Evolutionary conservation across 1,284 basidiomycete genomes (phyloP), one percentile per base, ranked within the genome.

Genomic region (Pholiota adiposa): DNA sequence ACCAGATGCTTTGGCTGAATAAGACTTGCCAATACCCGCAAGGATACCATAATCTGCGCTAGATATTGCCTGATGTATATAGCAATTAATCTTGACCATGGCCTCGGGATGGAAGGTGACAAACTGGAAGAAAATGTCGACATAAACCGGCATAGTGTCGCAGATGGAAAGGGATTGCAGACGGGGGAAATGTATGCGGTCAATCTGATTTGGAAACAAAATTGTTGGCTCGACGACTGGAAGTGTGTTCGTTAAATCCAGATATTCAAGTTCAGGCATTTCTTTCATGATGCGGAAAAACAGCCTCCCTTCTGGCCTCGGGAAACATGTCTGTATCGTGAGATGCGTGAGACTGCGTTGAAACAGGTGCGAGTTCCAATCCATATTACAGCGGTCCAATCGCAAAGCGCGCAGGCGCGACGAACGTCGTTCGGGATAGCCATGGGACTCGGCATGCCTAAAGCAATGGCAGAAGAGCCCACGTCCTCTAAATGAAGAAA

Each of bases 201-300:
- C n/a, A 33, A 55, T 36, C 21, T 55, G 43, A 23, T 19, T 21
- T 14, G 18, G 40, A 40, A 16, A 33, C 18, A 19, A 8, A 18
- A n/a, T 41, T 18, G 36, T 11, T 18, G n/a, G 9, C 21, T 31
- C 11, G 40, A 8, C 23, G 58, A 54, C 38, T 41, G 75, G 70
- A 7, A 79, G 67, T 31, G 67, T 64, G 43, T 73, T 61, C 27
- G 70, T 68, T 5, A 78, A 63, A 48, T 73, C 62, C 6, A 79
- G 61, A n/a, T 64, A 58, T 40, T 61, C 63, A n/a, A 79, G 65
- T 18, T 49, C 19, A 3, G 70, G 73, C 72, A 75, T 73, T 36
- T 56, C 61, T n/a, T 63, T 38, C 11, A 79, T n/a, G n/a, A n/a
- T n/a, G 23, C 63, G 55, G 19, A 67, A 54, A 23, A 79, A 62